Base-by-base conservation (phyloP, 2,329 filamentous ascomycete genomes). In the Monilinia laxa region DNA sequence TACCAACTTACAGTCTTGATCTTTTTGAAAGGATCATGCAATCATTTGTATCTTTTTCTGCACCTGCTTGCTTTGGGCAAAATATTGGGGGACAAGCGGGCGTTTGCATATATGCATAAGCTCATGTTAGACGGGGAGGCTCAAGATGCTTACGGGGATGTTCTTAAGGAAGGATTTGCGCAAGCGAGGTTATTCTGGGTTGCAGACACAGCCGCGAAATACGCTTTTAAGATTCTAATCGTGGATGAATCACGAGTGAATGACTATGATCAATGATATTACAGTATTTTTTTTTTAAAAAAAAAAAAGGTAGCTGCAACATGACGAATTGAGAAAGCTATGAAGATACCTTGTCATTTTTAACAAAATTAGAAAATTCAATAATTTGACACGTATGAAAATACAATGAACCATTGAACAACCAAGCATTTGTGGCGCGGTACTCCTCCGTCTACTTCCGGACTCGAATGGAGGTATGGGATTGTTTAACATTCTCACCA, bases 1-100 rank as follows among this genome's bases (percentile, higher is more conserved):
- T 75, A 82, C 85, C 25, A 80, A 79, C 59, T 84, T 77, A 23
- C 70, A 75, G 66, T n/a, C 28, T 56, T 64, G 40, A 56, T 58
- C 16, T 40, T 20, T 47, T 60, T 9, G 40, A 55, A 25, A 49
- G 23, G n/a, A 42, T 49, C 28, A 42, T 42, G 52, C 23, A 51
- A 51, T 38, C 23, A 55, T 64, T 31, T 9, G 16, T 23, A 51
- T 65, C 11, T 62, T 59, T 66, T 54, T 42, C 45, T 28, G 38
- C 42, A 25, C 23, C 35, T 52, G 20, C 35, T 65, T 20, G 54
- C 35, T 45, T 65, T 65, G 10, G 47, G 47, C 42, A 64, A 40
- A 59, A 52, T 23, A 65, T 65, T 59, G 23, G 55, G 49, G 28
- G 42, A 58, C 52, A 54, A 66, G 59, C 65, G 52, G 58, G 65